Conservation (phyloP, 176 grass and related monocot species). For the Panicum miliaceum region DNA sequence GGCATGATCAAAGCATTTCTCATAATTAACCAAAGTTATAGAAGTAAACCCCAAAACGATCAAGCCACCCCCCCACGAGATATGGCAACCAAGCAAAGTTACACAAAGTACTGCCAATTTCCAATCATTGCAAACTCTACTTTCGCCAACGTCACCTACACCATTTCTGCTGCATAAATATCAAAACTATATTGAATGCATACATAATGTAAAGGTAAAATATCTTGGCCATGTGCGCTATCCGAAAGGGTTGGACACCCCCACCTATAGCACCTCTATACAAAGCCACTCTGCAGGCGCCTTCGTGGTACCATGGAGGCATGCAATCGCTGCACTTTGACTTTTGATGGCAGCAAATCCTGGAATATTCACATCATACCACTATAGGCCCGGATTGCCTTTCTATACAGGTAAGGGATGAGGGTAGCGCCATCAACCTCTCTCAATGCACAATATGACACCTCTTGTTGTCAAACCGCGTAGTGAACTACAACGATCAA, state of each 20-base stretch:
- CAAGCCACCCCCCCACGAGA: background rate
- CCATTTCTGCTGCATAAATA: conserved; percentile 44
- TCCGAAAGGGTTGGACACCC: conserved; percentile 52
- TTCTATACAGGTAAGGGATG: conserved; percentile 49
- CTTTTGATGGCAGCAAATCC: conserved; percentile 39
- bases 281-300: conserved; percentile 48
- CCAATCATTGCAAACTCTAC: conserved; percentile 35
- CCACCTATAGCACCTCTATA: conserved; percentile 67
- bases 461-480: conserved; percentile 40
- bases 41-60: background rate
- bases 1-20: background rate
- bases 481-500: conserved; percentile 44
- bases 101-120: conserved; percentile 22
- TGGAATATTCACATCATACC: conserved; percentile 60
- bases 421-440: conserved; percentile 35
- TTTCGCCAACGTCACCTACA: conserved; percentile 29
- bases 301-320: conserved; percentile 55
- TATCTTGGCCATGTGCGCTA: conserved; percentile 50
- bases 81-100: background rate
- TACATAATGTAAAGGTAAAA: conserved; percentile 44
- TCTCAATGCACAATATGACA: conserved; percentile 41
- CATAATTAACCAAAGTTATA: background rate
- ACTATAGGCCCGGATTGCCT: conserved; percentile 43
- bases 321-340: conserved; percentile 26
- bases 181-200: conserved; percentile 31